Evolutionary conservation across 805 yeast species (phyloP), one percentile per base, ranked within the genome.

Genomic region (Starmerella bombicola): DNA sequence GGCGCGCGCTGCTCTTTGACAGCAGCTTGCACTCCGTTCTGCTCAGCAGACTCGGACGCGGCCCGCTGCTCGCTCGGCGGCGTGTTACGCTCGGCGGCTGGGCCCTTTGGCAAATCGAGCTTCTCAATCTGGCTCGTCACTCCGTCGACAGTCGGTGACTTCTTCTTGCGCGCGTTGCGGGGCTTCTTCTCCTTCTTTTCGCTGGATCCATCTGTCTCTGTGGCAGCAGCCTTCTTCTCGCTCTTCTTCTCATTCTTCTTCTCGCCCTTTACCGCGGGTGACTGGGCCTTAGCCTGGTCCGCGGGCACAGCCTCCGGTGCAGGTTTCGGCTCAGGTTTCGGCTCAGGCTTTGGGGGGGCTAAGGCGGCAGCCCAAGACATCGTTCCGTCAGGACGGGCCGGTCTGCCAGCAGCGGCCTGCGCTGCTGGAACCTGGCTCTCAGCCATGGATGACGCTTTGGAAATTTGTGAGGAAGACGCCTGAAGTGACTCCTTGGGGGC

Each of bases 321-420:
- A 9, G 32, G 18, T 17, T 29, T 29, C 20, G 22, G 45, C 32
- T 17, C 36, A 16, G 48, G 41, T 35, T 23, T 35, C 10, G 31
- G 42, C 42, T 44, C 25, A 20, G 48, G 42, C 31, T 13, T 10
- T 4, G 29, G 22, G 13, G 50, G 42, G 12, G 47, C 43, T n/a
- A 49, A 47, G 25, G 47, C 52, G 16, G 46, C 48, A 10, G 55
- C 52, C 54, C 56, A 53, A 18, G 51, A 43, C 23, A 44, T 35
- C 42, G 37, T 48, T 24, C 54, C 50, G 35, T 45, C 37, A 15
- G 49, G 47, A 21, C 35, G 37, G 17, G 45, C 30, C 15, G 42
- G 16, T 15, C 16, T 31, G 13, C n/a, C 50, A 10, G 35, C 47
- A 16, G 29, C 42, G 4, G 35, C 37, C 37, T 31, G 37, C 37